phyloP scores from a whole-genome alignment of 768 basidiomycete species.

The Tricholoma saponaceum region DNA sequence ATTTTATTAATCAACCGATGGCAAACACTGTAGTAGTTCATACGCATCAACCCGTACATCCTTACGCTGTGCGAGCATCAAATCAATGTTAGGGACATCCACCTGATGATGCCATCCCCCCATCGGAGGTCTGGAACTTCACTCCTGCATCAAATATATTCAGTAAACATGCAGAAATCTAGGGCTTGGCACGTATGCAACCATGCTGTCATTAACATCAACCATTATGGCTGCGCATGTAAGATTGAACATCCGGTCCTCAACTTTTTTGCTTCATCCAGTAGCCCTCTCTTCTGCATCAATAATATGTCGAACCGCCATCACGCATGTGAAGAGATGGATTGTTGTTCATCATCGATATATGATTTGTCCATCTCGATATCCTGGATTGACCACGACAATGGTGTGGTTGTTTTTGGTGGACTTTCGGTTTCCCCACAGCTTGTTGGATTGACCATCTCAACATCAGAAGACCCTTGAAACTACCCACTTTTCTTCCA shows the following conservation, averaged over 20 bases:
- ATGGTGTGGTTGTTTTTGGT: too few relatives aligned
- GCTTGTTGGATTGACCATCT: background rate
- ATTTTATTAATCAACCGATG: too few relatives aligned
- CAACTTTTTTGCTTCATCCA: background rate
- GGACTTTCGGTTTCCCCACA: background rate
- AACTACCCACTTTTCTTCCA: background rate
- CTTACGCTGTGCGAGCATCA: too few relatives aligned
- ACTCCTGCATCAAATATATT: background rate
- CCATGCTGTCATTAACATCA: background rate
- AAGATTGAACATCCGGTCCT: background rate
- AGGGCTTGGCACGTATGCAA: background rate
- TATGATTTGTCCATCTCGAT: too few relatives aligned
- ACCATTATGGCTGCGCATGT: background rate
- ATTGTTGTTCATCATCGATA: background rate
- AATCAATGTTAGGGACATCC: too few relatives aligned
- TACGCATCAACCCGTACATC: too few relatives aligned
- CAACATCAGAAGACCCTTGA: background rate
- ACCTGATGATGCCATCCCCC: too few relatives aligned
- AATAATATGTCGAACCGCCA: background rate
- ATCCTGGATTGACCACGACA: too few relatives aligned
- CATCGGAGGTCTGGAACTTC: background rate
- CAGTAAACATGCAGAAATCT: background rate
- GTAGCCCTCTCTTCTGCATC: background rate
- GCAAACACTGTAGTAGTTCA: too few relatives aligned
- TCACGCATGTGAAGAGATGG: background rate